Evolutionary conservation across 2,329 filamentous ascomycete genomes (phyloP).

Genomic region (Fusarium miscanthi): DNA sequence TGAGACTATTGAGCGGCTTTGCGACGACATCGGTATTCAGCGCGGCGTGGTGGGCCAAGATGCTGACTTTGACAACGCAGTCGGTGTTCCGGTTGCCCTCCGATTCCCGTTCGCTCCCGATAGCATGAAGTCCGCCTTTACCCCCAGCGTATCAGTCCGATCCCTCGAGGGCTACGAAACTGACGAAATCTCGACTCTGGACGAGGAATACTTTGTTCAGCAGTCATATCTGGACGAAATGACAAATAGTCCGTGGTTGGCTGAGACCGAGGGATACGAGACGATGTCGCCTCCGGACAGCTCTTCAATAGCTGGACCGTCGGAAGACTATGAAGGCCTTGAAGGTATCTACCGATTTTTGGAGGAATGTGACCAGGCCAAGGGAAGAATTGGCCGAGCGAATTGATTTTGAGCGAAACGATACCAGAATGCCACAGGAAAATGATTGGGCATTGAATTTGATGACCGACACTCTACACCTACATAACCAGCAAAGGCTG

Average conservation of each 20-base stretch:
- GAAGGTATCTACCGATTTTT: slow-evolving; percentile 69
- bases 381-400: slow-evolving; percentile 48
- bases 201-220: slow-evolving; percentile 51
- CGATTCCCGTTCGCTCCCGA: slow-evolving; percentile 87
- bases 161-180: slow-evolving; percentile 57
- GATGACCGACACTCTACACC: slow-evolving; percentile 43
- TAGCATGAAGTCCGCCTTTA: slow-evolving; percentile 52
- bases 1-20: slow-evolving; percentile 82
- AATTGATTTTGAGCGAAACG: slow-evolving; percentile 34
- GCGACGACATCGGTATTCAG: slow-evolving; percentile 86
- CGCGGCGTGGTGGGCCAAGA: slow-evolving; percentile 85
- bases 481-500: slow-evolving; percentile 31
- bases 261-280: slow-evolving; percentile 60
- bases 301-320: slow-evolving; percentile 58
- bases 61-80: slow-evolving; percentile 72
- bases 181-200: slow-evolving; percentile 52
- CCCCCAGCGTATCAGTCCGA: slow-evolving; percentile 60
- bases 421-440: slow-evolving; percentile 32
- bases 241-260: slow-evolving; percentile 62
- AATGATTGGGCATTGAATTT: slow-evolving; percentile 24
- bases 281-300: slow-evolving; percentile 62
- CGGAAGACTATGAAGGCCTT: slow-evolving; percentile 64
- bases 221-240: slow-evolving; percentile 57
- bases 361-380: slow-evolving; percentile 65
- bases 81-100: slow-evolving; percentile 78